A percentile compares a stretch with the other conserved stretches of the same genome.
These are phyloP conservation scores for Diaporthe sp. DNA, from an alignment of 2,329 filamentous ascomycete species.

Conservation along the genomic window DNA sequence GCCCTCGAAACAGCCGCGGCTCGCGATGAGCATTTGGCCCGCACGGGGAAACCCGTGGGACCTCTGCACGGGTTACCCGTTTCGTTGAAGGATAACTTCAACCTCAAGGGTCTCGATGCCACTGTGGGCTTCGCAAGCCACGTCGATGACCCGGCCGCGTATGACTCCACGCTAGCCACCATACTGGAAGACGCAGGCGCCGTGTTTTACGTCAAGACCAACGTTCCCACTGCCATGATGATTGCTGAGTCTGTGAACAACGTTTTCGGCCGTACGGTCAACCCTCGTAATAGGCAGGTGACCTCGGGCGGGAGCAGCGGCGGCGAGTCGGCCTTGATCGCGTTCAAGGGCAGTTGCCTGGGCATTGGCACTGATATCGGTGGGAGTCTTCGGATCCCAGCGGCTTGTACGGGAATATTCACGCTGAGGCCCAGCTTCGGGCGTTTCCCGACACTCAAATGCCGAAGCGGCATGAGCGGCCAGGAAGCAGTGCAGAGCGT, in stretches of 20 bases:
- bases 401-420: conserved; percentile 71
- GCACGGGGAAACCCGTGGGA: conserved; percentile 64
- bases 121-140: conserved; percentile 76
- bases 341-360: conserved; percentile 69
- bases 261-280: conserved; percentile 73
- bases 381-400: conserved; percentile 67
- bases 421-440: conserved; percentile 70
- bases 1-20: conserved; percentile 63
- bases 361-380: conserved; percentile 77
- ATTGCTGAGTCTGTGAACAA: conserved; percentile 76
- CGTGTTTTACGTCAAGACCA: conserved; percentile 71
- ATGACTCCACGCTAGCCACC: conserved; percentile 57
- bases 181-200: conserved; percentile 64
- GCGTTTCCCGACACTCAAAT: conserved; percentile 69
- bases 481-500: conserved; percentile 76
- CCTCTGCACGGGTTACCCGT: conserved; percentile 77
- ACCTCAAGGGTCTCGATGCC: conserved; percentile 71
- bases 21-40: conserved; percentile 65
- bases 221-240: conserved; percentile 76
- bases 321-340: conserved; percentile 75
- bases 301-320: conserved; percentile 77
- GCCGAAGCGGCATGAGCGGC: conserved; percentile 71
- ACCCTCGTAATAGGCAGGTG: conserved; percentile 70
- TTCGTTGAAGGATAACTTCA: conserved; percentile 80
- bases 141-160: conserved; percentile 67